phyloP scores from a whole-genome alignment of 805 yeast species.

The Candida quercuum region DNA sequence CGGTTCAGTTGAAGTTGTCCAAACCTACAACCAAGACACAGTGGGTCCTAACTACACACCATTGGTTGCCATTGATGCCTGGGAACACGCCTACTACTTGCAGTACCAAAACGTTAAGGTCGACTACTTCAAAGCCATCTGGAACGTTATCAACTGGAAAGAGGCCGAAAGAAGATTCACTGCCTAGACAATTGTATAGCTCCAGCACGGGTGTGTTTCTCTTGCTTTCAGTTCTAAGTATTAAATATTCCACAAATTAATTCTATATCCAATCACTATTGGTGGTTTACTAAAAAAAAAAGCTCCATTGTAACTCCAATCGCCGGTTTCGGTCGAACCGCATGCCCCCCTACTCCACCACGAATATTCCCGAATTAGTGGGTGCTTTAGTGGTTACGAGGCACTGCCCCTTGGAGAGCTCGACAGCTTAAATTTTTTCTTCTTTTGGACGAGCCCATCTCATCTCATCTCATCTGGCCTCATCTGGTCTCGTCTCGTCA shows the following conservation, averaged over 20 bases:
- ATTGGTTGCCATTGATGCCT: conserved; percentile 85
- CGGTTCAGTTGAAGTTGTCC: conserved; percentile 72
- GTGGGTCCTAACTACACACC: conserved; percentile 64
- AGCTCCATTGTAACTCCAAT: background rate
- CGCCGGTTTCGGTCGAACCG: background rate
- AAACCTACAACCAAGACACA: conserved; percentile 84
- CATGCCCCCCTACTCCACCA: too few species aligned
- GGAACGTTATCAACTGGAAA: conserved; percentile 93
- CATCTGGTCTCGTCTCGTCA: background rate
- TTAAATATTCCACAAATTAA: too few species aligned
- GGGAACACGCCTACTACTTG: conserved; percentile 96
- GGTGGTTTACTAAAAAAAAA: background rate
- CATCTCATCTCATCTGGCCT: conserved; percentile 10
- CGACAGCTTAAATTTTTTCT: background rate
- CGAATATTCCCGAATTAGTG: too few species aligned
- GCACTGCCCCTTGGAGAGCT: too few species aligned
- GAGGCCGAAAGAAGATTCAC: conserved; percentile 72
- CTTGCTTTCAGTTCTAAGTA: too few species aligned
- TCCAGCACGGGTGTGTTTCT: too few species aligned
- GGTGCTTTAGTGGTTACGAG: too few species aligned
- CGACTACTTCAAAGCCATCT: conserved; percentile 88
- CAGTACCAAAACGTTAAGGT: conserved; percentile 89
- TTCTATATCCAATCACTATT: background rate
- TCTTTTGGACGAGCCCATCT: background rate
- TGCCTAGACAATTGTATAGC: conserved; percentile 23